phyloP scores from a whole-genome alignment of 2,329 filamentous ascomycete species.

The Hymenoscyphus albidus region DNA sequence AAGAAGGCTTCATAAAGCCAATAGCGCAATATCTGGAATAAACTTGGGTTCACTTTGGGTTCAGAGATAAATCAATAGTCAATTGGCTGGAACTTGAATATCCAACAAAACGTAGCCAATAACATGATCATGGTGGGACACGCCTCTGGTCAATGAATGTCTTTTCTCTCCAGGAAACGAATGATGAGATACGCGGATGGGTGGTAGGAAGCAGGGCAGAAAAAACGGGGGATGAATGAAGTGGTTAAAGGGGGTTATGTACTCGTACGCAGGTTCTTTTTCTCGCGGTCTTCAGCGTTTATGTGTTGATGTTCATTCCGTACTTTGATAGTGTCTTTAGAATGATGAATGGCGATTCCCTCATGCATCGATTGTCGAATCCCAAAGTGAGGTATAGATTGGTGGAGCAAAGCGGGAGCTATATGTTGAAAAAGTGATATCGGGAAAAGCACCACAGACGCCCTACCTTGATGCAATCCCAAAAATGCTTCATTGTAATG shows the following conservation, averaged over 20 bases:
- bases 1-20: conserved; percentile 51
- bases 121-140: background rate
- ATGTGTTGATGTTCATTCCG: background rate
- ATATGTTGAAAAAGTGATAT: no score
- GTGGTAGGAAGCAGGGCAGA: background rate
- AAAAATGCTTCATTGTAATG: no score
- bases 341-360: conserved; percentile 3
- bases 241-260: background rate
- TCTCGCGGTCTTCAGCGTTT: conserved; percentile 1
- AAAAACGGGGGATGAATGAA: background rate
- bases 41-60: background rate
- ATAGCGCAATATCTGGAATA: background rate
- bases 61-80: conserved; percentile 2
- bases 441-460: no score
- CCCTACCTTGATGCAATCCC: no score
- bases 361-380: background rate
- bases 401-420: background rate
- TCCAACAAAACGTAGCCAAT: background rate
- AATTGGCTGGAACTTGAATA: conserved; percentile 2
- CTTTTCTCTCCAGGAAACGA: background rate
- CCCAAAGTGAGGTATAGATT: background rate
- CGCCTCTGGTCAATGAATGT: background rate
- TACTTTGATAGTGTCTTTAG: conserved; percentile 4
- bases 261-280: conserved; percentile 8
- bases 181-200: background rate